These are phyloP conservation scores for fission yeast (Schizosaccharomyces pombe) DNA, from an alignment of 805 yeast species.

Conservation along the genomic window DNA sequence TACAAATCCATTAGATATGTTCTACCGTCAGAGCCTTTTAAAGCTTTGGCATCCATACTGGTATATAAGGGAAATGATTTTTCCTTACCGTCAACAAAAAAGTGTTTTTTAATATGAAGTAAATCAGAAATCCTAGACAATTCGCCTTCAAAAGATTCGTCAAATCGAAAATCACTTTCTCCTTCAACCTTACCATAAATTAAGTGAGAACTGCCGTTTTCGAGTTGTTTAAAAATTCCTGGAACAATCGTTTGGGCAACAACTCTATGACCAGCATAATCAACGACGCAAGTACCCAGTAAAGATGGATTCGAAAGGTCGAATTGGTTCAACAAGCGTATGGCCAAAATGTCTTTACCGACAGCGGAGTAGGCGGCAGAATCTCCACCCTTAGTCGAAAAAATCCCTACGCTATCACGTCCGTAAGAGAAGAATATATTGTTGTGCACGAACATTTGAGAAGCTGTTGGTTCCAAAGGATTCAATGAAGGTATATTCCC, in stretches of 20 bases:
- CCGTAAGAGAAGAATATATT: conserved; percentile 75
- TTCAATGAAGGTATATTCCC: conserved; percentile 61
- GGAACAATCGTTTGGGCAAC: conserved; percentile 92
- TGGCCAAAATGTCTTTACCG: conserved; percentile 53
- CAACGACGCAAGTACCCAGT: conserved; percentile 65
- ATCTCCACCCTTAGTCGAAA: conserved; percentile 47
- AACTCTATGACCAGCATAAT: conserved; percentile 69
- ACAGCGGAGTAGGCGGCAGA: conserved; percentile 67
- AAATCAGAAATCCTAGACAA: conserved; percentile 24
- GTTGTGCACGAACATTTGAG: conserved; percentile 50
- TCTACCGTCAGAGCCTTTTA: conserved; percentile 65
- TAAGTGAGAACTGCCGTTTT: conserved; percentile 26
- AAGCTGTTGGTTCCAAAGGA: conserved; percentile 40
- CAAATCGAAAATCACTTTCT: conserved; percentile 25
- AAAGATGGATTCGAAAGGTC: conserved; percentile 42
- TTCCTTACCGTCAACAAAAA: conserved; percentile 27
- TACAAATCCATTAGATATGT: conserved; percentile 64
- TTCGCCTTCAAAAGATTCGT: conserved; percentile 29
- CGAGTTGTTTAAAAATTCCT: conserved; percentile 38
- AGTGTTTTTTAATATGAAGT: conserved; percentile 56
- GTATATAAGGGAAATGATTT: conserved; percentile 23
- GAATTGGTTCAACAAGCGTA: conserved; percentile 41
- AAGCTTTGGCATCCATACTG: conserved; percentile 65
- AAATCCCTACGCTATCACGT: conserved; percentile 43
- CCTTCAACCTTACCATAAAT: conserved; percentile 56